These are phyloP conservation scores for Metarhizium brunneum DNA, from an alignment of 2,329 filamentous ascomycete genomes.

Conservation along the genomic window DNA sequence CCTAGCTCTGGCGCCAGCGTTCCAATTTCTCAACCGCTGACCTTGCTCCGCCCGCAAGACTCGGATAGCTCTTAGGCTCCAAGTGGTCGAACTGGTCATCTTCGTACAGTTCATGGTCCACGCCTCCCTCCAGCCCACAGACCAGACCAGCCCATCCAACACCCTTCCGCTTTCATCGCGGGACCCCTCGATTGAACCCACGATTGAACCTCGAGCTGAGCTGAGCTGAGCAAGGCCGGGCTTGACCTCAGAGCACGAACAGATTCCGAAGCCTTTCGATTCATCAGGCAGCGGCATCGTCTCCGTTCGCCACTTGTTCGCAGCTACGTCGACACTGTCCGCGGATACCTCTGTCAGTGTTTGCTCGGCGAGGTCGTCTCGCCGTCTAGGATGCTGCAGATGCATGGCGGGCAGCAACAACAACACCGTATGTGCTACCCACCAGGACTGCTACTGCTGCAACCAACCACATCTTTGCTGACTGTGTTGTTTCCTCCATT, in stretches of 20 bases:
- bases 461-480: constrained; percentile 7
- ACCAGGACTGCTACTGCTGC: not conserved
- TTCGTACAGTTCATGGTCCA: not conserved
- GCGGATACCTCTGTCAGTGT: constrained; percentile 8
- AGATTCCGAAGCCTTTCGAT: not conserved
- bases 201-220: not conserved
- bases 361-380: constrained; percentile 10
- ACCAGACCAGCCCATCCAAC: not conserved
- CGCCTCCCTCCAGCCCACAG: not conserved
- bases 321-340: constrained; percentile 11
- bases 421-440: constrained; percentile 26
- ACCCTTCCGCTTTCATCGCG: not conserved
- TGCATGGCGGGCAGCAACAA: constrained; percentile 30
- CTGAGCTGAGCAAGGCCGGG: constrained; percentile 3
- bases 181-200: not conserved
- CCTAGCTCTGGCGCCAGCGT: not conserved
- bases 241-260: not conserved
- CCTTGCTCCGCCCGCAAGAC: not conserved
- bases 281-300: not conserved
- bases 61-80: not conserved
- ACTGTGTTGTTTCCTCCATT: constrained; percentile 12
- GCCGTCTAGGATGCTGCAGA: constrained; percentile 33
- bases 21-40: not conserved
- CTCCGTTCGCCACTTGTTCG: not conserved
- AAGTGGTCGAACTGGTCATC: no score